Evolutionary conservation across 2,329 filamentous ascomycete genomes (phyloP), one percentile per base, ranked within the genome.

Genomic region (Dothistroma septosporum): DNA sequence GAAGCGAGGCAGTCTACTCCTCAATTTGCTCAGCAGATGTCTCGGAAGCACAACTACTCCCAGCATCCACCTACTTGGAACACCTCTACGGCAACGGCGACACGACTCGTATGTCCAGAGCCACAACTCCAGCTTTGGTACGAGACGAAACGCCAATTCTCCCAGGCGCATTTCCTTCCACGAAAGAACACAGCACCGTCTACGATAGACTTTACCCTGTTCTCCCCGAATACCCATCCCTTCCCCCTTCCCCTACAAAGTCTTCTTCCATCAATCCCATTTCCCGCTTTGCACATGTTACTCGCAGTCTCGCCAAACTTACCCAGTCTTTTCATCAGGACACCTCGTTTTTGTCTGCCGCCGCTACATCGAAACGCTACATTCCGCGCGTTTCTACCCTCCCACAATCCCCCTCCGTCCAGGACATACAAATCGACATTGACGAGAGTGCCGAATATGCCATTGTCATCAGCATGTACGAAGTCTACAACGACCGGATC

Each of bases 401-500:
- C 5, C 90, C 92, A 1, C 85, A 88, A 60, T 78, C 82, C 6
- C 93, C 93, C 9, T 87, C 92, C 64, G 85, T 96, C 56, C 85
- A 86, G 74, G 81, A 87, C 55, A 79, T 96, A 48, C 78, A 82
- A 4, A 81, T 95, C 0, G 81, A 85, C 0, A 80, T 86, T 53
- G 89, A 92, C 63, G 80, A 82, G 0, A 83, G 83, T 21, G 85
- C 88, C 58, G 91, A 96, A 68, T 97, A 97, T 69, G 88, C 89
- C 4, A 86, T 99, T 57, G 80, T 99, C 11, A 83, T 99, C 22
- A 96, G 92, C 57, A 99, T 99, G 92, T 97, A 97, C 76, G 94
- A 99, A 75, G 93, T 99, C 1, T 97, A 99, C 79, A 99, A 99
- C 72, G 93, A 99, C 76, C 87, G 92, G 37, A 97, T 99, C 66